Base-by-base conservation (phyloP, 106 monocot genomes). In the Apostasia ramifera region DNA sequence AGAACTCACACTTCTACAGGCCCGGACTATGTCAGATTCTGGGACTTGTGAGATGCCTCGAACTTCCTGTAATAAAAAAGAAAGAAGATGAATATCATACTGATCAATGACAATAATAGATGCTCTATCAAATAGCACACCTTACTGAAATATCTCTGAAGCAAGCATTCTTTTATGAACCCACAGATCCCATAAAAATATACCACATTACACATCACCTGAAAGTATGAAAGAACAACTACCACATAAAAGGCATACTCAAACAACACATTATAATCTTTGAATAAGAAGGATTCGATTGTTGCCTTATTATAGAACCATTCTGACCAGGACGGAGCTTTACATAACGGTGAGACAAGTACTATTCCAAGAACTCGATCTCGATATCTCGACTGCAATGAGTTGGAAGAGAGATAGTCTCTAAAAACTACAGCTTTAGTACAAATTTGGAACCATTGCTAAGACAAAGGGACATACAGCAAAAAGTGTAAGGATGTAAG, bases 141-240 rank as follows among this genome's bases (percentile, higher is more conserved):
- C 86, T 93, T 93, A 66, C 92, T 86, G 43, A 93, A 93, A 46
- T 93, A 93, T 8, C 92, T 69, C 58, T 88, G 88, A 42, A 88
- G 83, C 63, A 93, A 63, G 53, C 71, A 79, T 40, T 88, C 88
- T 57, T 88, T 83, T 38, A 84, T 56, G 70, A 88, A 67, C 40
- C 86, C 83, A 75, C 85, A 84, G 83, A 93, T 93, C 37, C 92
- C 92, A 78, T 93, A 93, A 53, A 77, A 93, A 59, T 93, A 86
- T 40, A 93, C 66, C 58, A 93, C 75, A 84, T 85, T 93, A 7
- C 74, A 79, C 79, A 93, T 75, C 37, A 88, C 79, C 92, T 88
- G 73, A 81, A n/a, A 64, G 68, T 74, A 15, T 39, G 38, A 26
- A 26, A 26, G 26, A 26, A 26, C 26, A 26, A 26, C 26, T 26